These are phyloP conservation scores for Pachysolen tannophilus DNA, from an alignment of 805 yeast species.

Conservation along the genomic window DNA sequence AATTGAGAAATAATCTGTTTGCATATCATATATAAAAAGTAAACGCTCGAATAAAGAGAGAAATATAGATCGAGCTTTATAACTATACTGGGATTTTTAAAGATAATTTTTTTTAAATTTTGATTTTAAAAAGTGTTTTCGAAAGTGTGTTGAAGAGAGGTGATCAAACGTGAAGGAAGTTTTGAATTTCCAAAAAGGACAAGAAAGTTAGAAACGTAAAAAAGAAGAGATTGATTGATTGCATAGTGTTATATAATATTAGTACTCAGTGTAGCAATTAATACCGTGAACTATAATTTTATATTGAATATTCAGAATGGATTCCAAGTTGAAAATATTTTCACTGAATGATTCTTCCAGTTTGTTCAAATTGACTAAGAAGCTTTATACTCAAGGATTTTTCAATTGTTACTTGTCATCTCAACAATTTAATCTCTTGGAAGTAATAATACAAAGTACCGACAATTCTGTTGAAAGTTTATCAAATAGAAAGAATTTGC, in stretches of 20 bases:
- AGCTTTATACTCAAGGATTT: slow-evolving; percentile 26
- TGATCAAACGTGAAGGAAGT: no score
- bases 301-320: slow-evolving; percentile 1
- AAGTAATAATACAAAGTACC: slow-evolving; percentile 35
- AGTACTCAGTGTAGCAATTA: neutral
- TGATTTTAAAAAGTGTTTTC: no score
- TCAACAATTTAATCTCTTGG: slow-evolving; percentile 46
- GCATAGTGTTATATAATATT: neutral
- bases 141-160: no score
- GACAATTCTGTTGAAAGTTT: slow-evolving; percentile 20
- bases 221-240: no score
- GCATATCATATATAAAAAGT: no score
- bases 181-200: no score
- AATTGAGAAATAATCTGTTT: no score
- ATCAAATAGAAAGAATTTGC: slow-evolving; percentile 10
- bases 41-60: no score
- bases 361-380: slow-evolving; percentile 25
- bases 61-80: no score
- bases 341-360: slow-evolving; percentile 16
- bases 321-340: slow-evolving; percentile 11
- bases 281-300: neutral
- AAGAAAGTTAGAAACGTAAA: no score
- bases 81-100: no score
- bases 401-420: slow-evolving; percentile 44
- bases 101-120: no score